Conservation (phyloP, 257 asterid species). For the Solanum megistacrolobum region DNA sequence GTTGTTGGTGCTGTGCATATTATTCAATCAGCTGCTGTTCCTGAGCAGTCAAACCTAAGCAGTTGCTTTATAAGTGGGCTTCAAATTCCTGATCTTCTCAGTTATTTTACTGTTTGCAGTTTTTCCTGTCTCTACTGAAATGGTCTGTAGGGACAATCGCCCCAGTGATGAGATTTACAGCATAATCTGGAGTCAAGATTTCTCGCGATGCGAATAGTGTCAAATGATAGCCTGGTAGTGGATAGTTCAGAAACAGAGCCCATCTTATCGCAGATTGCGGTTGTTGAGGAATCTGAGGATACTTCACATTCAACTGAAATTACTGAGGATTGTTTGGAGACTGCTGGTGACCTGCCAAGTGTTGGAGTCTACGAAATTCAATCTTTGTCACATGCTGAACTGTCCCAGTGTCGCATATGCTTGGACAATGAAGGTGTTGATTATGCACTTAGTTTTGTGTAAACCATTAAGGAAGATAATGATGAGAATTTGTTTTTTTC, state of each 20-base stretch:
- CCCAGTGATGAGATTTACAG: constrained; percentile 24
- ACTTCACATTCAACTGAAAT: constrained; percentile 69
- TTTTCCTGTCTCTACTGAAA: constrained; percentile 22
- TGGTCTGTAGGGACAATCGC: constrained; percentile 19
- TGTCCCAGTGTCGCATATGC: constrained; percentile 94
- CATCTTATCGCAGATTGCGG: constrained; percentile 48
- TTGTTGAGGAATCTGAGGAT: constrained; percentile 40
- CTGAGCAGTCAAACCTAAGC: background rate
- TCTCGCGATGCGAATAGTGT: constrained; percentile 59
- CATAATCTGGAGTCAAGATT: constrained; percentile 25
- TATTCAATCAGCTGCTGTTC: background rate
- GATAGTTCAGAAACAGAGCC: constrained; percentile 89
- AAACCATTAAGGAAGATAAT: background rate
- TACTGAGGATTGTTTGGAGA: constrained; percentile 44
- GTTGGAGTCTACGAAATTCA: constrained; percentile 38
- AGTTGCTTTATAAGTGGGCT: background rate
- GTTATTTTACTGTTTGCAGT: constrained; percentile 10
- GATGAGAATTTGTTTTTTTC: background rate
- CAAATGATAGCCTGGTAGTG: constrained; percentile 51
- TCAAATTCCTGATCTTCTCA: background rate
- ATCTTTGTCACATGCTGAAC: constrained; percentile 56
- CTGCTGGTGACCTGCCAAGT: constrained; percentile 31
- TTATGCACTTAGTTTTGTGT: background rate
- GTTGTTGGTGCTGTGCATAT: background rate
- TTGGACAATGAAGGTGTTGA: constrained; percentile 77